Conservation (phyloP, 1,284 basidiomycete species). For the Tremellales sp. region DNA sequence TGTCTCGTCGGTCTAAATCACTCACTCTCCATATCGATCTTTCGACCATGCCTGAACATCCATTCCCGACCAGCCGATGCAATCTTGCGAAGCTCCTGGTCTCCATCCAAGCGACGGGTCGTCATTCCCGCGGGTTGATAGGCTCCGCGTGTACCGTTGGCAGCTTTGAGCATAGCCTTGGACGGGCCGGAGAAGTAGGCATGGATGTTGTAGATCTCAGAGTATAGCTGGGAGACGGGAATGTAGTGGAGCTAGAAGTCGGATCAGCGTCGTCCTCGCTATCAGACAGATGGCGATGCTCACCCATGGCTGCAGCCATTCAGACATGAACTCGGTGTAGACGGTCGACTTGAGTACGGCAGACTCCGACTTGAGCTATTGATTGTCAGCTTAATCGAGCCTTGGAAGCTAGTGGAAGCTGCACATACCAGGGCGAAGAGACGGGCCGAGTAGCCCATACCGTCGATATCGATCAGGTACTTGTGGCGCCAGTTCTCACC, state of each 20-base stretch:
- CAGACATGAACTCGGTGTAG: conserved; percentile 79
- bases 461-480: conserved; percentile 85
- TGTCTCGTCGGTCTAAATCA: conserved; percentile 16
- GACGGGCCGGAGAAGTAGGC: conserved; percentile 83
- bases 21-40: conserved; percentile 84
- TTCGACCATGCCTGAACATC: conserved; percentile 74
- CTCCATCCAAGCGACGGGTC: conserved; percentile 58
- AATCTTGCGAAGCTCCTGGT: conserved; percentile 70
- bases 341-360: conserved; percentile 84
- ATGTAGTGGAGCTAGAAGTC: conserved; percentile 79
- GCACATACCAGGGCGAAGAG: conserved; percentile 73
- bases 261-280: neutral
- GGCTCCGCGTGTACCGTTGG: conserved; percentile 47
- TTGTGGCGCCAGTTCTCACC: conserved; percentile 89
- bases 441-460: conserved; percentile 88
- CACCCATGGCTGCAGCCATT: conserved; percentile 53
- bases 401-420: neutral
- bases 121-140: conserved; percentile 43
- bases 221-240: conserved; percentile 76
- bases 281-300: neutral
- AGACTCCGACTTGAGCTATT: conserved; percentile 60
- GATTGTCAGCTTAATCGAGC: conserved; percentile 4
- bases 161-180: conserved; percentile 56
- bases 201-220: conserved; percentile 86
- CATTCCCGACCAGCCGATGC: conserved; percentile 83